Percentiles rank a stretch among this genome's conserved stretches.
Conservation (phyloP, 768 basidiomycete species). For the Leccinellum albellum region DNA sequence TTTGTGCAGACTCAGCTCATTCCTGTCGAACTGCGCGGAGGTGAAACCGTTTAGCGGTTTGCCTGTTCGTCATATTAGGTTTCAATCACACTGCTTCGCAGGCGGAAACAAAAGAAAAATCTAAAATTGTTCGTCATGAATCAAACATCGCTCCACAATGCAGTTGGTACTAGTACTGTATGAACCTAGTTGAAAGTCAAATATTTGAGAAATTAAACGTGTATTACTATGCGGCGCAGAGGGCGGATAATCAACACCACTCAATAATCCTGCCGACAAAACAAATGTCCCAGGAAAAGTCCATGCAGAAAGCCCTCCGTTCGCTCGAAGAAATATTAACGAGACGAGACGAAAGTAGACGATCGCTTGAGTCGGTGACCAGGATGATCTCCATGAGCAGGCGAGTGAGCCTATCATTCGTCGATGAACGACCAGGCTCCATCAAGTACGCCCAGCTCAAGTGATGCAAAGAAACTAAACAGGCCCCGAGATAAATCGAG, state of each 20-base stretch:
- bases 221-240: background rate
- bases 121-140: background rate
- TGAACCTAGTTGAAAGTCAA: background rate
- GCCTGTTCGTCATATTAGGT: background rate
- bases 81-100: background rate
- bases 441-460: slow-evolving; percentile 52
- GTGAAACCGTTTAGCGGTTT: background rate
- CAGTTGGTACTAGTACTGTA: background rate
- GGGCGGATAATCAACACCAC: background rate
- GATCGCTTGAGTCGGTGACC: background rate
- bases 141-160: background rate
- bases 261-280: background rate
- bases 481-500: slow-evolving; percentile 69
- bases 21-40: background rate
- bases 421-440: slow-evolving; percentile 56
- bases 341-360: too few species aligned
- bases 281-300: background rate
- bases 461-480: slow-evolving; percentile 54
- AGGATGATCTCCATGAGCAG: background rate
- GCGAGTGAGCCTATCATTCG: slow-evolving; percentile 13
- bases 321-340: background rate
- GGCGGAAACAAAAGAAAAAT: background rate
- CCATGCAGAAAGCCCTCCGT: background rate
- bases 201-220: too few species aligned
- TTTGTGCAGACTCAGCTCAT: background rate